Base-by-base conservation (phyloP, 2,329 filamentous ascomycete genomes). In the Beauveria pseudobassiana region DNA sequence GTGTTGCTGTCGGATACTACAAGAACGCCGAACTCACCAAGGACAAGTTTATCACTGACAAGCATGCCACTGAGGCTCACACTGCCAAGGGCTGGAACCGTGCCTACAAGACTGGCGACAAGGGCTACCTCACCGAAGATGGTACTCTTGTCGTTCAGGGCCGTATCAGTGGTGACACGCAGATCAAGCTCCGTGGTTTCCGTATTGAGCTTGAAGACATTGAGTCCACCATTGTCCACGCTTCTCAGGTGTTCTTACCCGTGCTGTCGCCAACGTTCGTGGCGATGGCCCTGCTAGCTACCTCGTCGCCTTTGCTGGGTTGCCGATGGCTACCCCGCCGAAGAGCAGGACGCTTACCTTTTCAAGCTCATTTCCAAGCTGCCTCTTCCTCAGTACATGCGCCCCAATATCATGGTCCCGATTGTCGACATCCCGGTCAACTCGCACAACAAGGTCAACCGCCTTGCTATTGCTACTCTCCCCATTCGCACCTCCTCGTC, bases 191-290 rank as follows among this genome's bases (percentile, higher is more conserved):
- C 1, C 69, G 72, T 2, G 78, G 78, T 1, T 57, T 77, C 3
- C 73, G 78, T 1, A 74, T 82, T 26, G 80, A 84, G 16, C 67
- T 84, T 0, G 65, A 69, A 3, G 82, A 83, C 7, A 61, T 74
- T 6, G 69, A 67, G 26, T 56, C 54, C 2, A 64, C 63, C 2
- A 65, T 74, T 2, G 20, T 73, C 24, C 50, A 64, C 8, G 58
- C 65, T 6, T 55, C 65, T 5, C 18, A 64, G 3, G 67, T 0
- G 30, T 51, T 2, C 20, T 73, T 0, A 18, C 62, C 1, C 64
- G 68, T 5, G 70, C 63, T 2, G 65, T 70, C 8, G 70, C 71
- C 2, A 64, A 65, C 2, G 57, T 70, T 7, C 65, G 68, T 12
- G 52, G 64, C 30, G 55, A 64, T 20, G 45, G 58, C 8, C 53